Base-by-base conservation (phyloP, 805 yeast species). In the Teunomyces barrocoloradensis region DNA sequence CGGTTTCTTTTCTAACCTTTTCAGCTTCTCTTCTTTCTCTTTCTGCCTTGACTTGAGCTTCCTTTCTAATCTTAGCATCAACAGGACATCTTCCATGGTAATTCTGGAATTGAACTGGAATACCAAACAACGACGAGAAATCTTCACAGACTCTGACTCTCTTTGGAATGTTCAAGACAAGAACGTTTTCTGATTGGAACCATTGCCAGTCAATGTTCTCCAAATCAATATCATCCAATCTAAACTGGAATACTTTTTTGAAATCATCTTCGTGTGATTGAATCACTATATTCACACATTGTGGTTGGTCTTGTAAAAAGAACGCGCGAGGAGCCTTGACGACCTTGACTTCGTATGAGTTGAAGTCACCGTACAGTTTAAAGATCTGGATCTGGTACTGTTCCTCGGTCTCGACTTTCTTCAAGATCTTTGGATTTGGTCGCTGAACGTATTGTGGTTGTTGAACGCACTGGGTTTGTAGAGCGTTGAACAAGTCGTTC, bases 161-260 rank as follows among this genome's bases (percentile, higher is more conserved):
- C 58, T 70, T 70, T 9, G 74, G 74, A 27, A 70, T 62, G 40
- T 59, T 69, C 52, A 70, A 63, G 7, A 66, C 67, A 53, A 70
- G 65, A 11, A 66, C 61, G 42, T 65, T 67, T 29, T 63, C 63
- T 18, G 55, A 44, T 39, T 52, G 51, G 47, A 52, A 62, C 56
- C 64, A 61, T 47, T 68, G 66, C 66, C 72, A 69, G 51, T 65
- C 63, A 29, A 71, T 66, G n/a, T 59, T 52, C 6, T 57, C 47
- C 21, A 68, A 54, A 20, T 68, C 68, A 23, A 71, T 60, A 43
- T 65, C 65, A 21, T 59, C 52, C 21, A 61, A 48, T 46, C 56
- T 59, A 42, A 71, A 69, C 42, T 64, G 65, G 49, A 65, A 63
- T 3, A 58, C 58, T 46, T 64, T 63, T 41, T 55, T 61, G 53